Base-by-base conservation (phyloP, 176 grass and related monocot genomes). In the Avena insularis region DNA sequence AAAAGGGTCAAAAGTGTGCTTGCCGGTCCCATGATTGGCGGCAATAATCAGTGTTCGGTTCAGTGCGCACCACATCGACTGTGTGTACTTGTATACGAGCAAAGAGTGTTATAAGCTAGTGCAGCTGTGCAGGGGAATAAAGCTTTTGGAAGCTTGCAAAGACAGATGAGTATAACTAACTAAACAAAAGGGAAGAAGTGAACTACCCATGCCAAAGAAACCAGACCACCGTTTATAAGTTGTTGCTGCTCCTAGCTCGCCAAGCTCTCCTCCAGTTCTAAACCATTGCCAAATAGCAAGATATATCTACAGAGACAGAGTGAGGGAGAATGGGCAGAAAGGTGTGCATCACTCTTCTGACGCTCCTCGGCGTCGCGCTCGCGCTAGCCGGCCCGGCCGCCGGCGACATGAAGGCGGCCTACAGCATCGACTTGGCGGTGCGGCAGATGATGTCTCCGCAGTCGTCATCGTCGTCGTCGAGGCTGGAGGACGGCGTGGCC, bases 401-500 rank as follows among this genome's bases (percentile, higher is more conserved):
- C 31, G 63, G 63, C 63, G 40, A 61, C 75, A n/a, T 72, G 51
- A 12, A 12, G n/a, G 9, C 69, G 9, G 21, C 38, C 9, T 75
- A 78, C 71, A 23, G 23, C 21, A 55, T 83, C 36, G 73, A 69
- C 51, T 25, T 11, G 3, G 80, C 53, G 49, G 79, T 73, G 17
- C 71, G 2, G 69, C 86, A 77, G 71, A n/a, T 77, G 79, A 67
- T 21, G 46, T 33, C 29, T 11, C 19, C 11, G 40, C 40, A 33
- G 31, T 14, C 59, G 9, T n/a, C 68, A 13, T 17, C 65, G 66
- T 70, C 19, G 5, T 55, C 16, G 36, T 53, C 49, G 59, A 31
- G 6, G 81, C 40, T 84, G 29, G 87, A 88, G 82, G 82, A 74
- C 16, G 15, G 40, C 82, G 40, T 75, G 10, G 82, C 21, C 40